Conservation (phyloP, 257 asterid species). For the Solanum raphanifolium region DNA sequence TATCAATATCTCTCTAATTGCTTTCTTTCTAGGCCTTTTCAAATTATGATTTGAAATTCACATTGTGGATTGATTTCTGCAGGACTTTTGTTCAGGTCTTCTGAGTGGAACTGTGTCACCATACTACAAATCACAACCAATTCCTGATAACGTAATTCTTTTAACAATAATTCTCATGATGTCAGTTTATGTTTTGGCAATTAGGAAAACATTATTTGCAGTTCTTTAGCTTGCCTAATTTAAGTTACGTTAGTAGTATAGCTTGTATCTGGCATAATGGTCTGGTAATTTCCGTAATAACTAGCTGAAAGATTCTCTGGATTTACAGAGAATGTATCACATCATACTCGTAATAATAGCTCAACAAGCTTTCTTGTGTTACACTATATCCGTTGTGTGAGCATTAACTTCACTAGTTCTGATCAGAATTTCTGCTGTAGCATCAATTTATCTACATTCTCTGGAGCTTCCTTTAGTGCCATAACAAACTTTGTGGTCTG, state of each 20-base stretch:
- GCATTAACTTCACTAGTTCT: background rate
- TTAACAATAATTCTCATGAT: background rate
- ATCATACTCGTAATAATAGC: background rate
- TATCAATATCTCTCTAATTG: conserved; percentile 14
- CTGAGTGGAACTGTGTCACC: conserved; percentile 42
- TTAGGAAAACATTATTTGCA: background rate
- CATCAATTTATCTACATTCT: background rate
- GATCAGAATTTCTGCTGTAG: background rate
- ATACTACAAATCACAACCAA: conserved; percentile 73
- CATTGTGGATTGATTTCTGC: conserved; percentile 15
- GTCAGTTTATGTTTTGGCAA: background rate
- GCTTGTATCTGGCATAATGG: background rate
- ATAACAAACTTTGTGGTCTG: background rate
- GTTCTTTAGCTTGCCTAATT: background rate
- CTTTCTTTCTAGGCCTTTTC: conserved; percentile 2
- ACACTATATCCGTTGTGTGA: background rate
- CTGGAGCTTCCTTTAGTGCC: background rate
- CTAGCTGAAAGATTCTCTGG: background rate
- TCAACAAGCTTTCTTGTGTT: background rate
- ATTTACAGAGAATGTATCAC: background rate
- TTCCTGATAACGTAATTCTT: conserved; percentile 65
- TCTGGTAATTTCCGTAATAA: background rate
- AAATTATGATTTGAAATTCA: background rate
- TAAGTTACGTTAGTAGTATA: background rate
- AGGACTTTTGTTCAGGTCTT: conserved; percentile 70